Conservation (phyloP, 169 alveolate species). For the Cryptosporidium canis region DNA sequence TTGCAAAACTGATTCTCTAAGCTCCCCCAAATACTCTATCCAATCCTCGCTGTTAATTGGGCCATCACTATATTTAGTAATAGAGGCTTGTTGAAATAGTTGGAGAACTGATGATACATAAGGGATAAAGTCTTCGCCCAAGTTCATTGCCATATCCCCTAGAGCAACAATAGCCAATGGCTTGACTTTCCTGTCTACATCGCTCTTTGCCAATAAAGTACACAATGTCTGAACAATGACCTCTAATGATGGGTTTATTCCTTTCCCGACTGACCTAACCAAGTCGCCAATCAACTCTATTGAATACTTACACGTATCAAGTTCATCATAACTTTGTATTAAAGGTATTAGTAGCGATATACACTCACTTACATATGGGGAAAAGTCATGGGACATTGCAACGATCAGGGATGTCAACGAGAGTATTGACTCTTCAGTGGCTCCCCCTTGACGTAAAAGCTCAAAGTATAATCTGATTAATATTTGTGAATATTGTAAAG, state of each 20-base stretch:
- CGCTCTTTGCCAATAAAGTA: slow-evolving; percentile 61
- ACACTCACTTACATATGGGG: slow-evolving; percentile 52
- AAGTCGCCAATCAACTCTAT: slow-evolving; percentile 53
- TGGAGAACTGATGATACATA: slow-evolving; percentile 83
- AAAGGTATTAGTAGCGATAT: slow-evolving; percentile 33
- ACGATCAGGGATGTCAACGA: slow-evolving; percentile 50
- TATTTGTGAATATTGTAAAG: slow-evolving; percentile 49
- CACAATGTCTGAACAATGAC: slow-evolving; percentile 46
- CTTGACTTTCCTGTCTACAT: slow-evolving; percentile 86
- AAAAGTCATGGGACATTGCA: slow-evolving; percentile 55
- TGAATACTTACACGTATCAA: slow-evolving; percentile 54
- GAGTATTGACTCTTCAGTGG: slow-evolving; percentile 36
- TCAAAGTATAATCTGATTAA: slow-evolving; percentile 47
- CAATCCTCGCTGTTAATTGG: slow-evolving; percentile 90
- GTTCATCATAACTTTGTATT: slow-evolving; percentile 57
- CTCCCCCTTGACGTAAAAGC: slow-evolving; percentile 61
- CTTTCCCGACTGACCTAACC: slow-evolving; percentile 65
- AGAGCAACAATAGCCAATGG: slow-evolving; percentile 87
- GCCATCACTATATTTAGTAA: slow-evolving; percentile 86
- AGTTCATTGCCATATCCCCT: slow-evolving; percentile 90
- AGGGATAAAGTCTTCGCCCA: slow-evolving; percentile 82
- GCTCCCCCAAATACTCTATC: slow-evolving; percentile 88
- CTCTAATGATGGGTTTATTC: slow-evolving; percentile 32
- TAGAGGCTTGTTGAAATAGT: slow-evolving; percentile 87
- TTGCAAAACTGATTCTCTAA: slow-evolving; percentile 87